phyloP scores from a whole-genome alignment of 2,329 filamentous ascomycete genomes.

The Calycina herbarum region DNA sequence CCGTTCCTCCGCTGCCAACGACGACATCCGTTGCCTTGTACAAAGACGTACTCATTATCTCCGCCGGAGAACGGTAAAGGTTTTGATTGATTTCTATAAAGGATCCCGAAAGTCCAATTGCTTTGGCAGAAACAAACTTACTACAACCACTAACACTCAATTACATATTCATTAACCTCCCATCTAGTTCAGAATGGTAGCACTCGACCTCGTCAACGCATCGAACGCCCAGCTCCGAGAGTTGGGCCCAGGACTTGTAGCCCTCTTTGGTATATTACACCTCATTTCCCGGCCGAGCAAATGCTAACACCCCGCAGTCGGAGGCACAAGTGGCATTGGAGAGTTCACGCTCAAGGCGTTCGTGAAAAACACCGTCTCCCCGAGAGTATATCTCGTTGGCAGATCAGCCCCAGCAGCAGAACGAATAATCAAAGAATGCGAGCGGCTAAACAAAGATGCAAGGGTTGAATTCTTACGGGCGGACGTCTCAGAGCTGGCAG shows the following conservation, averaged over 20 bases:
- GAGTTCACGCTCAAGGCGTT: slow-evolving; percentile 48
- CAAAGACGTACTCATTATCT: no score
- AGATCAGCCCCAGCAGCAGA: slow-evolving; percentile 44
- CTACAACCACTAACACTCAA: neutral
- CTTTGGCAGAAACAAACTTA: neutral
- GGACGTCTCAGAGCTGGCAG: slow-evolving; percentile 48
- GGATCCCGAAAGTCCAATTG: neutral
- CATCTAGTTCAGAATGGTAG: slow-evolving; percentile 26
- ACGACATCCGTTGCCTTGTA: no score
- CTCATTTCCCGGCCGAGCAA: neutral
- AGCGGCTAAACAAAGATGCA: slow-evolving; percentile 45
- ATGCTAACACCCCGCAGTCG: slow-evolving; percentile 33
- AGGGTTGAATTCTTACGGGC: slow-evolving; percentile 46
- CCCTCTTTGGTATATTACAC: slow-evolving; percentile 30
- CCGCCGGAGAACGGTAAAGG: no score
- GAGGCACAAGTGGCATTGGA: slow-evolving; percentile 53
- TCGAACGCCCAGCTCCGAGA: slow-evolving; percentile 33
- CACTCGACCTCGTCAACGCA: slow-evolving; percentile 31
- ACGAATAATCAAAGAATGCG: slow-evolving; percentile 45
- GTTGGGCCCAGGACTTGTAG: slow-evolving; percentile 35
- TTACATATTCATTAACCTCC: slow-evolving; percentile 29
- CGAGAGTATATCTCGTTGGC: slow-evolving; percentile 50
- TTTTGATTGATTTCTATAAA: neutral
- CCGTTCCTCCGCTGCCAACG: neutral
- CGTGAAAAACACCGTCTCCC: slow-evolving; percentile 42